A percentile compares a stretch with the other conserved stretches of the same genome.
Evolutionary conservation across 352 stramenopile genomes (phyloP).

Genomic region (Peronospora belbahrii): DNA sequence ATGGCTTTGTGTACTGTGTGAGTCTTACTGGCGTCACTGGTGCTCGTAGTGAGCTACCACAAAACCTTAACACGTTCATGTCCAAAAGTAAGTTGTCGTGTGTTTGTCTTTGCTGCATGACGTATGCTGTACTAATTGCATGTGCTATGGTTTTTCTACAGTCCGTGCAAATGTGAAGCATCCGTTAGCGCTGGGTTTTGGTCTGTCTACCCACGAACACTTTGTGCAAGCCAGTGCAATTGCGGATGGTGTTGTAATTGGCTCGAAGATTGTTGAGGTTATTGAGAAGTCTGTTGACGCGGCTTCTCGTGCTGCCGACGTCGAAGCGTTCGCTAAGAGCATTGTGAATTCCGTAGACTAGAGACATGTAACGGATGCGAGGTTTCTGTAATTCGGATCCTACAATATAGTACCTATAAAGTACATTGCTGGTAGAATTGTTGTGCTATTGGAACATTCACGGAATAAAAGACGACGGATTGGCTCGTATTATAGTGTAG

Average conservation of each 20-base stretch:
- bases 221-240: conserved; percentile 87
- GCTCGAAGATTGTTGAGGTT: conserved; percentile 82
- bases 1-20: conserved; percentile 86
- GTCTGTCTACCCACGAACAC: conserved; percentile 91
- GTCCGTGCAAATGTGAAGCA: conserved; percentile 77
- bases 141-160: conserved; percentile 19
- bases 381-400: too few species aligned
- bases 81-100: conserved; percentile 48
- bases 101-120: not conserved
- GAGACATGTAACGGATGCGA: too few species aligned
- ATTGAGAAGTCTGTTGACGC: conserved; percentile 65
- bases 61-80: conserved; percentile 92
- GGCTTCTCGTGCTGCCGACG: conserved; percentile 50
- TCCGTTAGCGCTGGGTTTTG: conserved; percentile 95
- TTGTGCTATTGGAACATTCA: too few species aligned
- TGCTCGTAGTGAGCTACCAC: conserved; percentile 82
- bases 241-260: conserved; percentile 88
- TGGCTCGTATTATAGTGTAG: not conserved
- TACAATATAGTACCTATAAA: too few species aligned
- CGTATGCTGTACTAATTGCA: not conserved
- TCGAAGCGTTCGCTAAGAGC: conserved; percentile 71
- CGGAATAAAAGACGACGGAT: too few species aligned
- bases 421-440: too few species aligned
- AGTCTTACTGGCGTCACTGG: conserved; percentile 91
- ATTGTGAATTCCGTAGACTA: conserved; percentile 45